Conservation (phyloP, 2,329 filamentous ascomycete species). For the Fusarium penzigii region DNA sequence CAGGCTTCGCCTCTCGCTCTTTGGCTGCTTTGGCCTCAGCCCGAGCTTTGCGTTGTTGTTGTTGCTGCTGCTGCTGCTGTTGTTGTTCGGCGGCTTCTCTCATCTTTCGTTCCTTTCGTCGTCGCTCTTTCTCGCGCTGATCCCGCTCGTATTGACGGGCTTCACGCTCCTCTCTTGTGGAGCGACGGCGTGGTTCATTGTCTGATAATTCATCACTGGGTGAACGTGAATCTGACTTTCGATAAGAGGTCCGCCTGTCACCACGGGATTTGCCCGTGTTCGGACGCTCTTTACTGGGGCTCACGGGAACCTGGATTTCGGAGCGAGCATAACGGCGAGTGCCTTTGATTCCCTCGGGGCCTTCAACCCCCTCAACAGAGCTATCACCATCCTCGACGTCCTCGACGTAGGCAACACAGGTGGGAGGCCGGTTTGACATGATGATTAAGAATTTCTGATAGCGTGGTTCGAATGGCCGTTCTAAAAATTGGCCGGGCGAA, state of each 20-base stretch:
- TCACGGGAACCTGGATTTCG: slow-evolving; percentile 36
- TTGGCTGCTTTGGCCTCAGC: slow-evolving; percentile 27
- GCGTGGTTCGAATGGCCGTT: slow-evolving; percentile 5
- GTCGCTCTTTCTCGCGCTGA: slow-evolving; percentile 31
- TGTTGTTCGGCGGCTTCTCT: slow-evolving; percentile 27
- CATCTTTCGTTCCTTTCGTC: slow-evolving; percentile 29
- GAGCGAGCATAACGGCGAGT: slow-evolving; percentile 50
- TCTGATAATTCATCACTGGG: slow-evolving; percentile 38
- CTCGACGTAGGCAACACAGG: slow-evolving; percentile 47
- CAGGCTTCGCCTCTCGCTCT: slow-evolving; percentile 30
- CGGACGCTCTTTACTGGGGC: slow-evolving; percentile 50
- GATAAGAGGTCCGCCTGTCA: slow-evolving; percentile 35
- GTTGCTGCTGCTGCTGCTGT: too few species aligned
- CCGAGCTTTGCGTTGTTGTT: slow-evolving; percentile 24
- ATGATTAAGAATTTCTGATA: neutral
- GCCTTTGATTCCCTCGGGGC: slow-evolving; percentile 38
- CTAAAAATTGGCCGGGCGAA: slow-evolving; percentile 19
- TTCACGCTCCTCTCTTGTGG: slow-evolving; percentile 29
- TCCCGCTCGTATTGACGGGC: slow-evolving; percentile 32
- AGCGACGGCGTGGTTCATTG: slow-evolving; percentile 42
- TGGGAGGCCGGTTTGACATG: neutral
- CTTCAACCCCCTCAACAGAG: slow-evolving; percentile 27
- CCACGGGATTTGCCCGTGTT: slow-evolving; percentile 54
- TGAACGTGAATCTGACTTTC: slow-evolving; percentile 39
- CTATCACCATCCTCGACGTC: slow-evolving; percentile 53